A percentile compares a stretch with the other conserved stretches of the same genome.
Conservation (phyloP, 202 grass and related monocot genomes). For the Zoysia matrella region DNA sequence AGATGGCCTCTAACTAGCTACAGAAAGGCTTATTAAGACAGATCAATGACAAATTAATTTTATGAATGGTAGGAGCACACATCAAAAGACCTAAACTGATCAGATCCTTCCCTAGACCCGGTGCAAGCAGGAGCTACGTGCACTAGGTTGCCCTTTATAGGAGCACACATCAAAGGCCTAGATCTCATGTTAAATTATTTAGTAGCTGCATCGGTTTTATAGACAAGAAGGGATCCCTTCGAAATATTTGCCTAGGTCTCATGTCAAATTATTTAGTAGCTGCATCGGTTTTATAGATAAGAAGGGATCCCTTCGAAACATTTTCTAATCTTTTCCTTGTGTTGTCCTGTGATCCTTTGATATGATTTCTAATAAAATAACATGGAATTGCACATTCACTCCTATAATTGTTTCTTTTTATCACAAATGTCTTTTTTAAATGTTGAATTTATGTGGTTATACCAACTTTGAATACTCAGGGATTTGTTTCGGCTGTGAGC, state of each 20-base stretch:
- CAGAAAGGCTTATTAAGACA: neutral
- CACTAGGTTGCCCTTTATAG: too few species aligned
- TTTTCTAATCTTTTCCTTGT: neutral
- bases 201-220: neutral
- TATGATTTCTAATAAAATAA: neutral
- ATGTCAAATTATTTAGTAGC: neutral
- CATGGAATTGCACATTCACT: constrained; percentile 11
- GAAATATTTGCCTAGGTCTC: neutral
- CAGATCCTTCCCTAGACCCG: too few species aligned
- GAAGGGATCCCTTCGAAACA: neutral
- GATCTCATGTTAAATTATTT: neutral
- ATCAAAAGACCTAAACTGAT: neutral
- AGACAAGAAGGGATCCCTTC: neutral
- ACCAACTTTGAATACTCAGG: constrained; percentile 48
- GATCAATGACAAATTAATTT: neutral
- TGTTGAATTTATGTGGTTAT: constrained; percentile 33
- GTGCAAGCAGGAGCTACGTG: too few species aligned
- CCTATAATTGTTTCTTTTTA: neutral
- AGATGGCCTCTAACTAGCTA: neutral
- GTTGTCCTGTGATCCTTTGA: neutral
- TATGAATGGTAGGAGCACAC: neutral
- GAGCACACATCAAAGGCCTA: too few species aligned
- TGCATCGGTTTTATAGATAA: neutral
- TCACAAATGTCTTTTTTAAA: neutral
- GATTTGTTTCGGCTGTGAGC: constrained; percentile 85